phyloP scores from a whole-genome alignment of 208 protist species.

The Leishmania amazonensis region DNA sequence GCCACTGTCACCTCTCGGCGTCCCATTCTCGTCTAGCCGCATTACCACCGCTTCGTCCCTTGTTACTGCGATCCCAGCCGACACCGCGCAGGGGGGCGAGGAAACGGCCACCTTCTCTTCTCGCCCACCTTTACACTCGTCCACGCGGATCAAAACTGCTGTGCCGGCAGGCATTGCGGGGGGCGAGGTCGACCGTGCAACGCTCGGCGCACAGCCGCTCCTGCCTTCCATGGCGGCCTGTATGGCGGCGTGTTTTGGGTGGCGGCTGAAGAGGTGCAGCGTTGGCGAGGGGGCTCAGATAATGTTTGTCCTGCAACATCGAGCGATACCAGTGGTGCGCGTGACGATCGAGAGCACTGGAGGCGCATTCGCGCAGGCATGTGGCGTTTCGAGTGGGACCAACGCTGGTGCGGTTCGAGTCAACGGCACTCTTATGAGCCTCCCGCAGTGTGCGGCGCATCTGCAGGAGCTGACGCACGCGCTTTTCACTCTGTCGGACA shows the following conservation, averaged over 20 bases:
- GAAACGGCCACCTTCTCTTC: not conserved
- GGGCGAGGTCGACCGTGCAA: not conserved
- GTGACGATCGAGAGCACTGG: not conserved
- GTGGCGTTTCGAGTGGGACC: not conserved
- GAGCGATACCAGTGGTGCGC: not conserved
- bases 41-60: not conserved
- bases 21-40: not conserved
- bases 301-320: slow-evolving; percentile 15
- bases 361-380: not conserved
- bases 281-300: slow-evolving; percentile 2
- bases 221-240: slow-evolving; percentile 16
- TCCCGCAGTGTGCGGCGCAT: slow-evolving; percentile 10
- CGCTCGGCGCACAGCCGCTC: not conserved
- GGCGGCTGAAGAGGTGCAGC: slow-evolving; percentile 12
- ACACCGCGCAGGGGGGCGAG: not conserved
- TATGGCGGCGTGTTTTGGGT: slow-evolving; percentile 28
- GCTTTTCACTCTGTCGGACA: too few species aligned
- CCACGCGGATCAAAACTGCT: not conserved
- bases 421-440: slow-evolving; percentile 6
- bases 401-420: not conserved
- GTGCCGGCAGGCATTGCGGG: not conserved
- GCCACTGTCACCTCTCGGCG: not conserved
- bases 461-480: not conserved
- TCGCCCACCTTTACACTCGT: not conserved
- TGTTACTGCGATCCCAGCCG: not conserved